These are phyloP conservation scores for Mycena rebaudengoi DNA, from an alignment of 768 basidiomycete genomes.

Conservation along the genomic window DNA sequence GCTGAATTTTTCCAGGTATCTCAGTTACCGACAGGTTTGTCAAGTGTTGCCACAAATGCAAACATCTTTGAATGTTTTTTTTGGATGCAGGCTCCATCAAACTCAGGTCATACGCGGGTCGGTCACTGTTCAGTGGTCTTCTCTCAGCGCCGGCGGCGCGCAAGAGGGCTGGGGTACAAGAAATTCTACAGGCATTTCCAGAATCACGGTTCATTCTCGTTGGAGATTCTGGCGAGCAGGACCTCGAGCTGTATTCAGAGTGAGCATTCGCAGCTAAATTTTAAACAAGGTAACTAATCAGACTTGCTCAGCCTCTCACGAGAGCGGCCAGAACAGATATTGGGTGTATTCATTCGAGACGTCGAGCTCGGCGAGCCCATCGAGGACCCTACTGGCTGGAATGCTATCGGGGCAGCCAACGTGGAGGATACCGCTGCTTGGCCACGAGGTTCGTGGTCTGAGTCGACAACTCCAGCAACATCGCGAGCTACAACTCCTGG, in stretches of 20 bases:
- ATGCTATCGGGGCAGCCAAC: slow-evolving; percentile 37
- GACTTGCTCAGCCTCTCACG: slow-evolving; percentile 58
- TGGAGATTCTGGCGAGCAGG: slow-evolving; percentile 95
- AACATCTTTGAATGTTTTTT: background rate
- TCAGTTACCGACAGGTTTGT: slow-evolving; percentile 68
- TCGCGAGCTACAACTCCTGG: slow-evolving; percentile 6
- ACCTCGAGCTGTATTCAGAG: slow-evolving; percentile 89
- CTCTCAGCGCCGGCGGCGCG: slow-evolving; percentile 83
- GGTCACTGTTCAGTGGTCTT: slow-evolving; percentile 84
- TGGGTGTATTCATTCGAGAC: slow-evolving; percentile 87
- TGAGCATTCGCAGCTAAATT: slow-evolving; percentile 32
- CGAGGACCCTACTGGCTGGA: slow-evolving; percentile 72
- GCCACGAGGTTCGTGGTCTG: background rate
- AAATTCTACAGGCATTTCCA: slow-evolving; percentile 78
- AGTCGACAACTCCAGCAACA: background rate
- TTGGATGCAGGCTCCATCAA: slow-evolving; percentile 69
- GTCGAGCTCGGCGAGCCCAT: slow-evolving; percentile 55
- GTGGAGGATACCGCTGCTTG: background rate
- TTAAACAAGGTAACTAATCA: background rate
- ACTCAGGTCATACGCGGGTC: slow-evolving; percentile 86
- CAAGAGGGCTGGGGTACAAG: slow-evolving; percentile 83
- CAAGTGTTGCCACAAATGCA: too few species aligned
- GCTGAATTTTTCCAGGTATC: slow-evolving; percentile 78
- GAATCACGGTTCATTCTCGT: slow-evolving; percentile 82
- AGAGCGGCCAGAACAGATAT: slow-evolving; percentile 73